A percentile compares a stretch with the other conserved stretches of the same genome.
Evolutionary conservation across 495 filamentous ascomycete species (phyloP).

Genomic region (Pseudotulostoma volvatum): DNA sequence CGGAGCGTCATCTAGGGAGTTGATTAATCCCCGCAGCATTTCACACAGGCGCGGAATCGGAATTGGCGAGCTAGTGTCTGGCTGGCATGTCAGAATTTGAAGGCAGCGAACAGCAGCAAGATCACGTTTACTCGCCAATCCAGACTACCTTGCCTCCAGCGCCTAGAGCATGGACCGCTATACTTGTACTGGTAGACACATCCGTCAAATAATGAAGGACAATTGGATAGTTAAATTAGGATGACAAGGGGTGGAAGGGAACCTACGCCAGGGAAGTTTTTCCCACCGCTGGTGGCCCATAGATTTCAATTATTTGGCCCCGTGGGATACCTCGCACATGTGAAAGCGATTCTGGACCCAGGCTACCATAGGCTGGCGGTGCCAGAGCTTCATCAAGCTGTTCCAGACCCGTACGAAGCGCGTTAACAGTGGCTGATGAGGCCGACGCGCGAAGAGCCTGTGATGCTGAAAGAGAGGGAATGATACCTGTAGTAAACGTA

Average conservation of each 20-base stretch:
- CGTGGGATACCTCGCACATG: conserved; percentile 41
- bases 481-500: conserved; percentile 24
- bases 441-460: conserved; percentile 57
- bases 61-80: conserved; percentile 35
- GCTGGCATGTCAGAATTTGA: conserved; percentile 4
- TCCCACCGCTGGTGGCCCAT: conserved; percentile 74
- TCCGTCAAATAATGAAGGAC: conserved; percentile 2
- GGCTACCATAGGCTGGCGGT: conserved; percentile 4
- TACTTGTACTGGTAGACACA: conserved; percentile 40
- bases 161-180: conserved; percentile 44
- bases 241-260: not conserved
- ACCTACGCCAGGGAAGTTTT: conserved; percentile 73
- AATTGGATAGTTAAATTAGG: not conserved
- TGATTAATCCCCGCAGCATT: conserved; percentile 14
- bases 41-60: conserved; percentile 22
- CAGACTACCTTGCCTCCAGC: conserved; percentile 53
- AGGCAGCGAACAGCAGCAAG: not conserved
- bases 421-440: conserved; percentile 22
- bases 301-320: conserved; percentile 76
- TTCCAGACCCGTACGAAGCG: conserved; percentile 49
- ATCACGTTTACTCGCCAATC: conserved; percentile 50
- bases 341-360: conserved; percentile 2
- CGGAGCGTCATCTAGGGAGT: not conserved
- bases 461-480: conserved; percentile 79
- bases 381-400: conserved; percentile 41